Percentiles rank a stretch among this genome's conserved stretches.
Evolutionary conservation across 495 filamentous ascomycete species (phyloP).

Genomic region (Cryomyces antarcticus): DNA sequence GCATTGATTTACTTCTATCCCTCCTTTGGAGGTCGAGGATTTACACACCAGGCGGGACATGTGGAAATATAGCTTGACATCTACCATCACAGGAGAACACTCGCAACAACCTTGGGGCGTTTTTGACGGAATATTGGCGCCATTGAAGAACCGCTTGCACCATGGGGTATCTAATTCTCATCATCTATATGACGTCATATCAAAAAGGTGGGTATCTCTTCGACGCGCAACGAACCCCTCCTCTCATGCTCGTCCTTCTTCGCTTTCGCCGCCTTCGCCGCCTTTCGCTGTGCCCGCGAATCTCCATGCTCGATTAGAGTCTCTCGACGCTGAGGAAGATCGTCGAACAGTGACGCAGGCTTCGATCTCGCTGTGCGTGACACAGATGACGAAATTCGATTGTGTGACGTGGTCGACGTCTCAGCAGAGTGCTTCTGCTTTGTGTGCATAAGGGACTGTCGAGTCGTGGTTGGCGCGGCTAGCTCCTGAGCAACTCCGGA

Average conservation of each 20-base stretch:
- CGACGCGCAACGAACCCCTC: constrained; percentile 6
- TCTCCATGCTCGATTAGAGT: constrained; percentile 9
- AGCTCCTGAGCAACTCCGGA: neutral
- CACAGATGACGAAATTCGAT: neutral
- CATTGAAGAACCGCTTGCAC: too few relatives aligned
- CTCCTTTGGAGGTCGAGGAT: too few relatives aligned
- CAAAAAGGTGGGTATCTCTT: constrained; percentile 17
- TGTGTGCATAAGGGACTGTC: neutral
- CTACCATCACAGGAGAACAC: too few relatives aligned
- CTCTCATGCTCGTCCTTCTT: constrained; percentile 9
- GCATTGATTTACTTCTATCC: too few relatives aligned
- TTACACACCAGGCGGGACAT: too few relatives aligned
- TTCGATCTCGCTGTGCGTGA: neutral
- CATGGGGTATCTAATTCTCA: too few relatives aligned
- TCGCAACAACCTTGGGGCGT: too few relatives aligned
- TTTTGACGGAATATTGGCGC: too few relatives aligned
- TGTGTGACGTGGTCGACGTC: neutral
- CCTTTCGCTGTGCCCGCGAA: too few relatives aligned
- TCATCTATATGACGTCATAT: too few relatives aligned
- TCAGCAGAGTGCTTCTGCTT: neutral
- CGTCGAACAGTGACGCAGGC: neutral
- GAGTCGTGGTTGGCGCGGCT: neutral
- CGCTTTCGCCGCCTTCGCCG: constrained; percentile 7
- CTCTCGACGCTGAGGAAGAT: neutral
- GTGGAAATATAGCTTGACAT: too few relatives aligned